phyloP scores from a whole-genome alignment of 1,284 basidiomycete genomes.

The Ustilago nuda region DNA sequence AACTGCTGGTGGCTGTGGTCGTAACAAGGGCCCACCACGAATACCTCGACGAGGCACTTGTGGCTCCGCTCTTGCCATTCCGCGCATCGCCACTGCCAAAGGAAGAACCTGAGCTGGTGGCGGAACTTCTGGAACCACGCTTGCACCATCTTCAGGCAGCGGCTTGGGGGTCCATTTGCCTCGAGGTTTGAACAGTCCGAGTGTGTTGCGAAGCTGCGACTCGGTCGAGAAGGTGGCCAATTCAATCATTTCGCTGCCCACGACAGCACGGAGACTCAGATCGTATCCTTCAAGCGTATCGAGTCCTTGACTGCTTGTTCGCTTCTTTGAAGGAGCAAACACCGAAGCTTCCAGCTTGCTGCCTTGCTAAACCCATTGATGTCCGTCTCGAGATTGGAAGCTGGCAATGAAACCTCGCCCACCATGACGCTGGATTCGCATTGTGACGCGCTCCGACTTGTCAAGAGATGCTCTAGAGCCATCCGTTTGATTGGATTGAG shows the following conservation, averaged over 20 bases:
- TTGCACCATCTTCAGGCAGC: constrained; percentile 20
- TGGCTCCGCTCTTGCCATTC: constrained; percentile 13
- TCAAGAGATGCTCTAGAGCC: constrained; percentile 18
- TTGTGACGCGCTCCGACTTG: constrained; percentile 15
- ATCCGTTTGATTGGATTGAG: constrained; percentile 16
- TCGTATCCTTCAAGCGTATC: constrained; percentile 26
- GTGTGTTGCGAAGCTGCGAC: constrained; percentile 42
- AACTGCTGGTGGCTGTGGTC: constrained; percentile 10
- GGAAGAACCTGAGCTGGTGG: constrained; percentile 35
- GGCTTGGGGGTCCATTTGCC: constrained; percentile 23
- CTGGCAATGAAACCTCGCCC: constrained; percentile 25
- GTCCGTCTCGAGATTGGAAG: constrained; percentile 27
- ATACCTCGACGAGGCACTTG: constrained; percentile 37
- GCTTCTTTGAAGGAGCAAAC: constrained; percentile 7
- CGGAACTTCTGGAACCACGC: constrained; percentile 12
- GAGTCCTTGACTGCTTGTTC: not conserved
- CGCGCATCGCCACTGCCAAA: constrained; percentile 23
- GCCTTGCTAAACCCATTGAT: constrained; percentile 32
- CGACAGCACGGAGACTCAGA: constrained; percentile 14
- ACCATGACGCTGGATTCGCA: constrained; percentile 27
- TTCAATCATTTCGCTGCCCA: constrained; percentile 21
- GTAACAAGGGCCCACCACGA: constrained; percentile 41
- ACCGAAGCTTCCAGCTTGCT: constrained; percentile 37
- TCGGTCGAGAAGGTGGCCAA: constrained; percentile 43
- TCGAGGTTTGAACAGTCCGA: constrained; percentile 38